Percentiles rank a stretch among this genome's conserved stretches.
Conservation (phyloP, 1,284 basidiomycete genomes). For the Austropuccinia psidii region DNA sequence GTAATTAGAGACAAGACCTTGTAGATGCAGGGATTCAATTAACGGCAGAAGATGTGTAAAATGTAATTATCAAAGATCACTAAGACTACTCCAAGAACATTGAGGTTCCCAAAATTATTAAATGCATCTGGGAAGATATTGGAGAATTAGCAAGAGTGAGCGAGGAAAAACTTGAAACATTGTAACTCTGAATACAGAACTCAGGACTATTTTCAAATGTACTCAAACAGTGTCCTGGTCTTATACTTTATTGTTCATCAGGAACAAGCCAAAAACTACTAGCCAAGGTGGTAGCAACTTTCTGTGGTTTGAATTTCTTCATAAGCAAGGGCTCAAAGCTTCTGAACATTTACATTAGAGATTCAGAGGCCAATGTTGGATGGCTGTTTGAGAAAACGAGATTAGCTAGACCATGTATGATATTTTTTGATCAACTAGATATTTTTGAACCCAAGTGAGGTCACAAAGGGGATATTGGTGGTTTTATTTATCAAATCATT, state of each 20-base stretch:
- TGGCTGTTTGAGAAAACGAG: conserved; percentile 50
- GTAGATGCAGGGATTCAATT: conserved; percentile 56
- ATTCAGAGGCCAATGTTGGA: conserved; percentile 51
- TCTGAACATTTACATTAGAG: conserved; percentile 52
- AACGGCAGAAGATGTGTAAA: conserved; percentile 62
- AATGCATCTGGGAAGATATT: conserved; percentile 94
- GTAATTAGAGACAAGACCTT: conserved; percentile 44
- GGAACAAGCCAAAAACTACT: conserved; percentile 51
- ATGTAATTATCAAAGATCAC: conserved; percentile 65
- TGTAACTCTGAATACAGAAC: conserved; percentile 86
- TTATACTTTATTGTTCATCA: conserved; percentile 49
- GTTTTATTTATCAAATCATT: conserved; percentile 52
- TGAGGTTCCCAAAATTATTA: conserved; percentile 92
- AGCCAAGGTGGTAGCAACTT: conserved; percentile 51
- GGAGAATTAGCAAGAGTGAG: conserved; percentile 86
- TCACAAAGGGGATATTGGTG: conserved; percentile 51
- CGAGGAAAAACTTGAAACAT: conserved; percentile 88
- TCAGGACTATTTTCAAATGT: conserved; percentile 89
- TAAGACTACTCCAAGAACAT: conserved; percentile 81
- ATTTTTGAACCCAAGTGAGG: conserved; percentile 51
- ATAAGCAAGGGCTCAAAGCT: conserved; percentile 51
- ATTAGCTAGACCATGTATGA: conserved; percentile 51
- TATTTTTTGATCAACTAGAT: conserved; percentile 52
- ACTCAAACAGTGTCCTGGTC: conserved; percentile 89
- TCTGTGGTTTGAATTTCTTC: conserved; percentile 51